Conservation (phyloP, 169 alveolate genomes). For the Hepatocystis sp. region DNA sequence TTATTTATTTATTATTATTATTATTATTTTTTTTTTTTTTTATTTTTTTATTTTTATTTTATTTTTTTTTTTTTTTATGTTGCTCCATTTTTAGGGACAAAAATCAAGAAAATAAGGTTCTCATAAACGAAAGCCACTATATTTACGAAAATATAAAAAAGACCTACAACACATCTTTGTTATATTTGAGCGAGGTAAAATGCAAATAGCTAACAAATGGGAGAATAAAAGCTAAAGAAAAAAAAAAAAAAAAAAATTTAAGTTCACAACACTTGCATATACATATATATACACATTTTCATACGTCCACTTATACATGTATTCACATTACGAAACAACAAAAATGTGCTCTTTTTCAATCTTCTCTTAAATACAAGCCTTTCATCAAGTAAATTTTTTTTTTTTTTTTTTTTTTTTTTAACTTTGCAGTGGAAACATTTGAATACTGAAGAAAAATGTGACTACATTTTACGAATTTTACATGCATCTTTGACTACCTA, state of each 20-base stretch:
- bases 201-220: no score
- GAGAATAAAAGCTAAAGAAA: not conserved
- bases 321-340: no score
- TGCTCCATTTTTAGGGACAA: slow-evolving; percentile 19
- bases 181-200: slow-evolving; percentile 75
- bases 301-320: no score
- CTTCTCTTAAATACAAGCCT: no score
- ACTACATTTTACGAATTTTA: slow-evolving; percentile 39
- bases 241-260: slow-evolving; percentile 4
- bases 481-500: slow-evolving; percentile 39
- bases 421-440: slow-evolving; percentile 44
- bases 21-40: not conserved
- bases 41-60: slow-evolving; percentile 2
- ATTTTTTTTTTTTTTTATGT: not conserved
- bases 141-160: slow-evolving; percentile 69
- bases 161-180: slow-evolving; percentile 65
- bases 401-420: slow-evolving; percentile 17
- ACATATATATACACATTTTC: slow-evolving; percentile 2
- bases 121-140: slow-evolving; percentile 62
- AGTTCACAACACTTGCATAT: not conserved
- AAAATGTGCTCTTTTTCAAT: no score
- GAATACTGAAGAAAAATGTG: slow-evolving; percentile 63
- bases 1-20: no score
- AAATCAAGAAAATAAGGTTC: slow-evolving; percentile 16
- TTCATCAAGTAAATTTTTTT: slow-evolving; percentile 4